Conservation (phyloP, 805 yeast species). For the Wickerhamomyces rabaulensis region DNA sequence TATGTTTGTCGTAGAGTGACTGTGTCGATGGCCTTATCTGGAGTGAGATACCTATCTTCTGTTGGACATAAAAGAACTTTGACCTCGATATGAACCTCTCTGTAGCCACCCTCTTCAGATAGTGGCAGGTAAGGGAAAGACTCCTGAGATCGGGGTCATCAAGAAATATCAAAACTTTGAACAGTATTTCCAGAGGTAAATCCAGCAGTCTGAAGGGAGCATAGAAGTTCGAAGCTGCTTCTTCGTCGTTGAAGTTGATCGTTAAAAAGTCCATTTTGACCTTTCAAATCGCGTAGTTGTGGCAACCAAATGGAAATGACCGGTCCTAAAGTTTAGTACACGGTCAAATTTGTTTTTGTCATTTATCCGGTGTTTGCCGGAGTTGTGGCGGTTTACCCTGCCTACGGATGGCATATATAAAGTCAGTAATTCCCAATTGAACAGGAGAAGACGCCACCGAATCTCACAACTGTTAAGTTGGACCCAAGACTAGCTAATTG, state of each 20-base stretch:
- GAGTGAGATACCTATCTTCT: constrained; percentile 16
- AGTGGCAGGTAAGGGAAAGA: constrained; percentile 14
- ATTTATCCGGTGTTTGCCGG: too few relatives aligned
- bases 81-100: constrained; percentile 19
- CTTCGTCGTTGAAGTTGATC: constrained; percentile 14
- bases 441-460: too few relatives aligned
- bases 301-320: background rate
- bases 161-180: constrained; percentile 17
- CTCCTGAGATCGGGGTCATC: constrained; percentile 20
- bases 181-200: constrained; percentile 20
- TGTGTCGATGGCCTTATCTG: constrained; percentile 11
- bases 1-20: constrained; percentile 13
- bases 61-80: constrained; percentile 17
- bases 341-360: too few relatives aligned
- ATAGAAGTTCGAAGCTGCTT: constrained; percentile 6
- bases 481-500: too few relatives aligned
- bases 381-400: too few relatives aligned
- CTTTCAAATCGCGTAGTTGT: background rate
- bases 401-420: too few relatives aligned
- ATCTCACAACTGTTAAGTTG: too few relatives aligned
- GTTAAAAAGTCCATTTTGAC: constrained; percentile 20
- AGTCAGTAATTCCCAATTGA: too few relatives aligned
- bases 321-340: too few relatives aligned
- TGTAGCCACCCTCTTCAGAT: constrained; percentile 13
- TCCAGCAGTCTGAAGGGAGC: constrained; percentile 19